Evolutionary conservation across 2,329 filamentous ascomycete genomes (phyloP).

Genomic region (Capronia americana): DNA sequence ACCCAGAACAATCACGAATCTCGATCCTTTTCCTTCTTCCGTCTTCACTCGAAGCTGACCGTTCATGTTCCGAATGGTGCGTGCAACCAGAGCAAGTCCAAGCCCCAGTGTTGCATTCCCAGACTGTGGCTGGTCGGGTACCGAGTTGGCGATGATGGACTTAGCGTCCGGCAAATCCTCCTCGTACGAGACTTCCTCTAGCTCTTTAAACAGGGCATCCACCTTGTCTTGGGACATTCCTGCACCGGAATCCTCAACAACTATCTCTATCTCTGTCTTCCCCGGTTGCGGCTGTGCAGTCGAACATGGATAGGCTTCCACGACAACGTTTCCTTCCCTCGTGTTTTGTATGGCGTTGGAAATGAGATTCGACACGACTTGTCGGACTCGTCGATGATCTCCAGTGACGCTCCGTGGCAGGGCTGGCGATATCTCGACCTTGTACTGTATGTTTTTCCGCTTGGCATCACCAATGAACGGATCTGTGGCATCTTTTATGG

Average conservation of each 20-base stretch:
- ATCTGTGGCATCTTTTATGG: constrained; percentile 77
- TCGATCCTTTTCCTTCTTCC: constrained; percentile 79
- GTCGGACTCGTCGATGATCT: constrained; percentile 79
- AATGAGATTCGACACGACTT: constrained; percentile 80
- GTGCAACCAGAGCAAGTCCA: constrained; percentile 85
- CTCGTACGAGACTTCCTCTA: constrained; percentile 69
- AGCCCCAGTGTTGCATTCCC: constrained; percentile 70
- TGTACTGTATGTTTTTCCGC: constrained; percentile 75
- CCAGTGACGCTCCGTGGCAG: constrained; percentile 76
- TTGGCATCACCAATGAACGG: constrained; percentile 76
- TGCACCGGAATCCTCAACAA: constrained; percentile 75
- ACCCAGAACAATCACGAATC: constrained; percentile 79
- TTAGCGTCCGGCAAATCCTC: constrained; percentile 67
- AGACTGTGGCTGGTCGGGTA: constrained; percentile 45
- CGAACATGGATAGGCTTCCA: constrained; percentile 69
- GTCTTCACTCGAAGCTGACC: constrained; percentile 85
- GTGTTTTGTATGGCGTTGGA: constrained; percentile 88
- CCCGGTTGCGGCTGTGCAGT: constrained; percentile 48
- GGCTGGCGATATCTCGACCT: constrained; percentile 70
- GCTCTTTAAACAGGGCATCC: constrained; percentile 66
- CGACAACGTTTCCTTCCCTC: constrained; percentile 66
- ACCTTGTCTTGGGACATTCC: constrained; percentile 66
- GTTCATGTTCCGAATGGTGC: constrained; percentile 87
- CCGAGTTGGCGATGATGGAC: constrained; percentile 59
- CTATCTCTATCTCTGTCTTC: constrained; percentile 71